A percentile compares a stretch with the other conserved stretches of the same genome.
These are phyloP conservation scores for Nakazawaea siamensis DNA, from an alignment of 805 yeast species.

Conservation along the genomic window DNA sequence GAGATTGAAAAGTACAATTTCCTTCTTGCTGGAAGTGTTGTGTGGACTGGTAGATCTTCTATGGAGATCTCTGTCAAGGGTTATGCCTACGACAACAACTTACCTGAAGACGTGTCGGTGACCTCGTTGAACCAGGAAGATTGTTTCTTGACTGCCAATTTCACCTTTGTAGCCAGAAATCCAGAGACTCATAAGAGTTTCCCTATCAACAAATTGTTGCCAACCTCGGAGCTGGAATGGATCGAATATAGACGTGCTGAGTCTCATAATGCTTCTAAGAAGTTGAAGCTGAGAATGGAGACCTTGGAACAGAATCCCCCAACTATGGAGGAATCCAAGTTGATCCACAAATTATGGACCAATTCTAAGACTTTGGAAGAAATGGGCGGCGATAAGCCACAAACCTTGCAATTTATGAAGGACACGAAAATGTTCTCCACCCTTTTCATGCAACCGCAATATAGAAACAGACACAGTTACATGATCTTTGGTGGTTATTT, in stretches of 20 bases:
- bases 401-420: slow-evolving; percentile 54
- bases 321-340: slow-evolving; percentile 62
- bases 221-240: slow-evolving; percentile 71
- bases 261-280: slow-evolving; percentile 80
- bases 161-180: slow-evolving; percentile 93
- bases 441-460: slow-evolving; percentile 92
- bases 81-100: slow-evolving; percentile 54
- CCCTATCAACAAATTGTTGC: slow-evolving; percentile 75
- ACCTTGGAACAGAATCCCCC: slow-evolving; percentile 60
- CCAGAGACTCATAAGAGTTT: slow-evolving; percentile 88
- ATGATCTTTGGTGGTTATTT: slow-evolving; percentile 95
- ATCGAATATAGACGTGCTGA: slow-evolving; percentile 82
- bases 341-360: slow-evolving; percentile 75
- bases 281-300: slow-evolving; percentile 60
- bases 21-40: slow-evolving; percentile 80
- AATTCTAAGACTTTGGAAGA: slow-evolving; percentile 27
- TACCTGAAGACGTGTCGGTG: slow-evolving; percentile 48
- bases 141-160: slow-evolving; percentile 79
- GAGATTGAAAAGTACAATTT: slow-evolving; percentile 69
- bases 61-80: slow-evolving; percentile 94
- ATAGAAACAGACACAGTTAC: slow-evolving; percentile 87
- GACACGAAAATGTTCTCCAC: slow-evolving; percentile 69
- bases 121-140: slow-evolving; percentile 53
- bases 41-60: slow-evolving; percentile 92
- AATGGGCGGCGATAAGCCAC: slow-evolving; percentile 32